A percentile compares a stretch with the other conserved stretches of the same genome.
These are phyloP conservation scores for Pythium biforme DNA, from an alignment of 352 stramenopile species.

Conservation along the genomic window DNA sequence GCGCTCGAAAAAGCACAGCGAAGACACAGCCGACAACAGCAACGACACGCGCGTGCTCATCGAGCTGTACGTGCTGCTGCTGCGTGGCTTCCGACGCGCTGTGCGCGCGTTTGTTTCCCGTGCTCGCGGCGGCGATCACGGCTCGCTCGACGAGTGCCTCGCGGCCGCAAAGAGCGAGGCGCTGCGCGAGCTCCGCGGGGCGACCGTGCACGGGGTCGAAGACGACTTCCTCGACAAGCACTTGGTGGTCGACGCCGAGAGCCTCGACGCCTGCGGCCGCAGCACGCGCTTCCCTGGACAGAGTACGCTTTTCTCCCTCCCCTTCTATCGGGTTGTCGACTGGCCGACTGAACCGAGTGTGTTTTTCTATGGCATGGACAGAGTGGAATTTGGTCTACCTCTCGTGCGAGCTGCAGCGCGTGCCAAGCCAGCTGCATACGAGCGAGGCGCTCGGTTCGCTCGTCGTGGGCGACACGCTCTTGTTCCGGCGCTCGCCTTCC, in stretches of 20 bases:
- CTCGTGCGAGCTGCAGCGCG: slow-evolving; percentile 36
- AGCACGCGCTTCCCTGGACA: slow-evolving; percentile 16
- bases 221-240: slow-evolving; percentile 39
- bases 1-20: no score
- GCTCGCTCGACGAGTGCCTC: slow-evolving; percentile 5
- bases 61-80: slow-evolving; percentile 36
- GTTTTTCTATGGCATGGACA: no score
- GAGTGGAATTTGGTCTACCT: slow-evolving; percentile 62
- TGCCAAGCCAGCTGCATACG: slow-evolving; percentile 31
- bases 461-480: slow-evolving; percentile 57
- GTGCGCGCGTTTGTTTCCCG: slow-evolving; percentile 26
- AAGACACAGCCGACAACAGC: slow-evolving; percentile 8
- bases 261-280: slow-evolving; percentile 46
- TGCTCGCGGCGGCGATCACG: no score
- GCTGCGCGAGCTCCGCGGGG: slow-evolving; percentile 5
- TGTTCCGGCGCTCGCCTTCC: slow-evolving; percentile 13
- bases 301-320: no score
- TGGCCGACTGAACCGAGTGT: no score
- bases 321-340: no score
- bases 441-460: slow-evolving; percentile 42
- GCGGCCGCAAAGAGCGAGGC: slow-evolving; percentile 9
- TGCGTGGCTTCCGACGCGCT: slow-evolving; percentile 40
- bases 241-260: slow-evolving; percentile 35
- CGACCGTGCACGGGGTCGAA: neutral
- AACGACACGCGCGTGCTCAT: slow-evolving; percentile 37